These are phyloP conservation scores for Glonium stellatum DNA, from an alignment of 495 filamentous ascomycete genomes.

Conservation along the genomic window DNA sequence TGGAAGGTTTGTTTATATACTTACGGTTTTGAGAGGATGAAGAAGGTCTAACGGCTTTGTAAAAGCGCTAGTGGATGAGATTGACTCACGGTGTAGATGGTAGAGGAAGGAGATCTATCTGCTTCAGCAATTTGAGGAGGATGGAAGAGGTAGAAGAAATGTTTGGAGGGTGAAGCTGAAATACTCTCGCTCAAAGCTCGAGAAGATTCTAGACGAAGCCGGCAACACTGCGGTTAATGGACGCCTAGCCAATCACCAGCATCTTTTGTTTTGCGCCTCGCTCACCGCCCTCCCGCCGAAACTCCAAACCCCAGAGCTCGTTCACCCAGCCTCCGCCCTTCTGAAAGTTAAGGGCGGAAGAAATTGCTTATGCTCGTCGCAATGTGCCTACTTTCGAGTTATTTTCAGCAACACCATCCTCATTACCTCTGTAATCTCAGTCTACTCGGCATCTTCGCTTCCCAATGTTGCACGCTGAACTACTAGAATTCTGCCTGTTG, in stretches of 20 bases:
- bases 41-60: neutral
- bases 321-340: too few relatives aligned
- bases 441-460: too few relatives aligned
- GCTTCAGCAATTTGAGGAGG: neutral
- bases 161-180: conserved; percentile 1
- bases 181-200: neutral
- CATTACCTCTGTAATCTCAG: too few relatives aligned
- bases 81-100: neutral
- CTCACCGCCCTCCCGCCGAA: too few relatives aligned
- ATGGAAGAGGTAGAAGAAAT: neutral
- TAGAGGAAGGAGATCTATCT: neutral
- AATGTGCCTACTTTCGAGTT: too few relatives aligned
- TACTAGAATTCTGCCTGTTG: too few relatives aligned
- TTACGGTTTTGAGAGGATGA: neutral
- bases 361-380: too few relatives aligned
- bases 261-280: too few relatives aligned
- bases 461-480: too few relatives aligned
- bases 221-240: neutral
- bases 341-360: too few relatives aligned
- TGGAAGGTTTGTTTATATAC: neutral
- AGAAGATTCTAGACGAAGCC: conserved; percentile 4
- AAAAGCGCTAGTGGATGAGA: neutral
- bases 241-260: neutral
- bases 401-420: too few relatives aligned
- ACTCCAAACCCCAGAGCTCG: too few relatives aligned